A percentile compares a stretch with the other conserved stretches of the same genome.
Conservation (phyloP, 352 stramenopile genomes). For the Pythium sp. region DNA sequence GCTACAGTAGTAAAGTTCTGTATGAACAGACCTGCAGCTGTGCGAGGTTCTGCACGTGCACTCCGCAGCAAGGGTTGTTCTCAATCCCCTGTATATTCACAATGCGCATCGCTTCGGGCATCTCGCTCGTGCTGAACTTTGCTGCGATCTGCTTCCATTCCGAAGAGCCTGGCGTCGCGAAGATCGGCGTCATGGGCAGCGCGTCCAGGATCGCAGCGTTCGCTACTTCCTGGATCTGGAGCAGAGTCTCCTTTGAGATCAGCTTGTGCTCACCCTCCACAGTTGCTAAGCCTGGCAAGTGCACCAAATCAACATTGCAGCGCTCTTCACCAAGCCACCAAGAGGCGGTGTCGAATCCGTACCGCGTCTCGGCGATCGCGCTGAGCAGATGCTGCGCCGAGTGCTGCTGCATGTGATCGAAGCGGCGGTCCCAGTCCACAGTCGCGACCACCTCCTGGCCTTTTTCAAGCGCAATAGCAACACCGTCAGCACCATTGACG, state of each 20-base stretch:
- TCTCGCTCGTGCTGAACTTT: slow-evolving; percentile 53
- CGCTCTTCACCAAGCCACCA: slow-evolving; percentile 71
- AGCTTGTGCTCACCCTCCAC: slow-evolving; percentile 21
- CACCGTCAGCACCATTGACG: background rate
- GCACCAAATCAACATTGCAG: slow-evolving; percentile 81
- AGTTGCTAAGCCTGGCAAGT: slow-evolving; percentile 14
- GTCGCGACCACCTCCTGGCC: slow-evolving; percentile 48
- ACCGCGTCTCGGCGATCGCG: slow-evolving; percentile 64
- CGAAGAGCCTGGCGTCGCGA: slow-evolving; percentile 44
- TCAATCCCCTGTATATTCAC: slow-evolving; percentile 81
- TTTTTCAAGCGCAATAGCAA: slow-evolving; percentile 27
- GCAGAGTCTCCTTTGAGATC: slow-evolving; percentile 34
- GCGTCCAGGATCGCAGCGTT: slow-evolving; percentile 73
- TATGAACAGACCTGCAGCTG: slow-evolving; percentile 36
- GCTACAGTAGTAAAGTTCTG: background rate
- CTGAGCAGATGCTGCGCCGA: slow-evolving; percentile 87
- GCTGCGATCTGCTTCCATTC: slow-evolving; percentile 54
- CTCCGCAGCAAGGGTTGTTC: slow-evolving; percentile 86
- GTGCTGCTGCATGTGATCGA: slow-evolving; percentile 90
- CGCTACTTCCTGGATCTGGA: slow-evolving; percentile 61
- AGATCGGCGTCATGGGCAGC: slow-evolving; percentile 49
- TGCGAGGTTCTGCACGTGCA: slow-evolving; percentile 71
- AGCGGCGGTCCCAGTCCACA: slow-evolving; percentile 76
- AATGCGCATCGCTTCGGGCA: slow-evolving; percentile 69
- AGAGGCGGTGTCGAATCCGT: slow-evolving; percentile 75